Evolutionary conservation across 192 early-diverging fungal genomes (phyloP), one percentile per base, ranked within the genome.

Genomic region (Dispira parvispora): DNA sequence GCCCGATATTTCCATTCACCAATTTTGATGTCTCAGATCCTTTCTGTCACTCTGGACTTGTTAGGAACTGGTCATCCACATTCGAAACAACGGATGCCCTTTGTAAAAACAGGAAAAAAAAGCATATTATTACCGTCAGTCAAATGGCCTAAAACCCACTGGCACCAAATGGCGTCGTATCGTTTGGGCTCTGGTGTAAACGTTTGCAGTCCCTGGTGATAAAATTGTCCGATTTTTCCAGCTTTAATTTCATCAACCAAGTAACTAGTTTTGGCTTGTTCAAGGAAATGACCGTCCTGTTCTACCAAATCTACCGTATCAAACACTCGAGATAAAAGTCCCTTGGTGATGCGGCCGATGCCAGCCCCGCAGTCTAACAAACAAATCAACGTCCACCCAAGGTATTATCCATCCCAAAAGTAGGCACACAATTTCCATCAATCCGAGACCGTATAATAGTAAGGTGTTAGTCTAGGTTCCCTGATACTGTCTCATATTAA

Each of bases 81-180:
- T 20, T 20, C 60, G 13, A 20, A 62, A 44, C 61, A 66, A 9
- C 61, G n/a, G 42, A 25, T 18, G 18, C 14, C 10, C 23, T 11
- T 0, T 32, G 23, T 27, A 56, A 56, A 56, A n/a, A n/a, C n/a
- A n/a, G n/a, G 3, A 28, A 3, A 56, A 44, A 10, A 18, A 9
- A 45, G 0, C 16, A 23, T 23, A 14, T 14, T 6, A 38, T 53
- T 74, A 89, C 87, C 85, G 66, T 97, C 89, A 3, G 85, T 94
- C 63, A 97, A 76, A 72, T 97, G 92, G 25, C 88, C 85, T 25
- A 98, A 72, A 1, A 96, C 92, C 95, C 95, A 98, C 72, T 98
- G 95, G 68, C 87, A 91, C 95, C 95, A 98, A 43, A 98, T 90
- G n/a, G 92, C 72, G 63, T 94, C 90, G 72, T 96, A 98, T 20